These are phyloP conservation scores for Trypanosoma grayi DNA, from an alignment of 208 protist species.

Conservation along the genomic window DNA sequence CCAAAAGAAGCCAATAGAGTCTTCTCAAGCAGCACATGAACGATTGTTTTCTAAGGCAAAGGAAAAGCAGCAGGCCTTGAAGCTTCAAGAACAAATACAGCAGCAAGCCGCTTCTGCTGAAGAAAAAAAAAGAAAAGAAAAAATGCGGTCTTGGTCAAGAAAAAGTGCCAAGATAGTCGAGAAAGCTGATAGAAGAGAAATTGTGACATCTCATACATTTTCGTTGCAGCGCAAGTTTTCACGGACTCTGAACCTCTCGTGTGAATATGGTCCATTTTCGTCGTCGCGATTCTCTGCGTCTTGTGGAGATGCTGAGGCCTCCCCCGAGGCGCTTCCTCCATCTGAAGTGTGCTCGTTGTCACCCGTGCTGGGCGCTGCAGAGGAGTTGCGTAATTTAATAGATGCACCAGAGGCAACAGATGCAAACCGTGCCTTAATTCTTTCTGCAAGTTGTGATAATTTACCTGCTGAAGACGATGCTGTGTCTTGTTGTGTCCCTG, in stretches of 20 bases:
- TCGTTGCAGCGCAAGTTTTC: neutral
- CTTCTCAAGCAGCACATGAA: conserved; percentile 27
- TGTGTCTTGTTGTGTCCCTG: neutral
- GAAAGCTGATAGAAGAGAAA: neutral
- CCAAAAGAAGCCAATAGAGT: conserved; percentile 19
- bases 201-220: neutral
- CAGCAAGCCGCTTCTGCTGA: conserved; percentile 25
- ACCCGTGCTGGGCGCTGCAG: neutral
- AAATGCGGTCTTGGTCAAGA: neutral
- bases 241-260: neutral
- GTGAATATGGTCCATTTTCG: neutral
- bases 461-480: neutral
- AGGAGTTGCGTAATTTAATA: conserved; percentile 16
- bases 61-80: conserved; percentile 32
- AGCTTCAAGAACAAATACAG: conserved; percentile 39
- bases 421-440: neutral
- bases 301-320: neutral
- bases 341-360: neutral
- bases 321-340: neutral
- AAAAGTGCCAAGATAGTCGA: neutral
- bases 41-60: conserved; percentile 51
- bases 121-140: conserved; percentile 16
- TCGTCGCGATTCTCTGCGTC: conserved; percentile 1
- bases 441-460: neutral
- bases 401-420: neutral